Evolutionary conservation across 345 rosid species (phyloP), one percentile per base, ranked within the genome.

Genomic region (Adansonia digitata): DNA sequence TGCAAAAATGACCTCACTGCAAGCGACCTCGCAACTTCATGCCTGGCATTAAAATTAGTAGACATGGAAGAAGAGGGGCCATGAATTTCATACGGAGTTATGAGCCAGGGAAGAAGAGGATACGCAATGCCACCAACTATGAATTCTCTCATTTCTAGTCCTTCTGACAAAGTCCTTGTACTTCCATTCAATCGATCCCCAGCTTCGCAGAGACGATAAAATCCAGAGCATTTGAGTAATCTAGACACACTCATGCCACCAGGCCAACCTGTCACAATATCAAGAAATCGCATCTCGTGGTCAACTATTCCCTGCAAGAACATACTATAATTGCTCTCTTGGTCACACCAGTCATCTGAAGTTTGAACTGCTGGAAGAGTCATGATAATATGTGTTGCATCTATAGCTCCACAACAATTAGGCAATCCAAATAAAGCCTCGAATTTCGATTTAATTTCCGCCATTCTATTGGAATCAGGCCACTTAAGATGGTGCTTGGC

Each of bases 191-290:
- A 75, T 15, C 93, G 82, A 77, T 84, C 85, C 18, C 81, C 88
- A 18, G 88, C 78, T 75, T 95, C 88, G 15, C 94, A 89, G 12
- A 87, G 93, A 75, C 81, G 89, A 76, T 78, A 91, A 80, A 95
- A 87, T 12, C 99, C 97, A 0, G 99, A 92, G 79, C 85, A 91
- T 76, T 87, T 92, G 45, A 91, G 80, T 12, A 91, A 83, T 79
- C 83, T 84, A 75, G 95, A 80, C 52, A 87, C 84, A 12, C 80
- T 79, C 98, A 95, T 90, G 73, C 93, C 94, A 5, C 98, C 97
- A 4, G 98, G 98, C 97, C 94, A 95, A 55, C 97, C 97, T 0
- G 94, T 95, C n/a, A 90, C 97, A 55, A 90, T 89, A 81, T 95
- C 94, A 35, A 91, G 94, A 79, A 91, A 93, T 72, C 99, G 85